A percentile compares a stretch with the other conserved stretches of the same genome.
phyloP scores from a whole-genome alignment of 2,329 filamentous ascomycete genomes.

The Arthroderma uncinatum region DNA sequence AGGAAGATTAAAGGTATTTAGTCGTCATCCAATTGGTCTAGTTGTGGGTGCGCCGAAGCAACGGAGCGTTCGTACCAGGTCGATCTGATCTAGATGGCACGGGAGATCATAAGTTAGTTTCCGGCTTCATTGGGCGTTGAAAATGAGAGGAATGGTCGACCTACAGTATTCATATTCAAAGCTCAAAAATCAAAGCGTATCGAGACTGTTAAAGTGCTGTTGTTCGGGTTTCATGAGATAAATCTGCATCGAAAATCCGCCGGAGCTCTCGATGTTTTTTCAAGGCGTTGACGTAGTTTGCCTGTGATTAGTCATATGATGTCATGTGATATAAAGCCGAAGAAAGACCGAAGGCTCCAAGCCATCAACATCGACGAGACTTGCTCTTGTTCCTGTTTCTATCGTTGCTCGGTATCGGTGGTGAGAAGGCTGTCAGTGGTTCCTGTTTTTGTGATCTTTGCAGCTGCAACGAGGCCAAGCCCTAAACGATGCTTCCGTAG shows the following conservation, averaged over 20 bases:
- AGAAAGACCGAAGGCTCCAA: no score
- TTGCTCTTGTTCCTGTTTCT: not conserved
- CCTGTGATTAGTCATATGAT: no score
- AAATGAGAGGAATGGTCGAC: conserved; percentile 14
- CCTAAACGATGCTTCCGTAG: not conserved
- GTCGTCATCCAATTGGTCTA: not conserved
- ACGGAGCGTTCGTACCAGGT: conserved; percentile 40
- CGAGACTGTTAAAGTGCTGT: not conserved
- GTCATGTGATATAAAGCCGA: no score
- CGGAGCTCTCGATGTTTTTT: not conserved
- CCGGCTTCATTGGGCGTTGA: not conserved
- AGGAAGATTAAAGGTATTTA: conserved; percentile 6
- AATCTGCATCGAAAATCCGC: not conserved
- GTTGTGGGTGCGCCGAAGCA: not conserved
- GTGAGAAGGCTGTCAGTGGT: no score
- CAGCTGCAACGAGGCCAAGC: not conserved
- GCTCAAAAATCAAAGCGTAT: not conserved
- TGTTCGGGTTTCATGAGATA: not conserved
- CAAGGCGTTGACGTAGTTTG: no score
- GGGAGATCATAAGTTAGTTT: not conserved
- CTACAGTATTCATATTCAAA: conserved; percentile 42
- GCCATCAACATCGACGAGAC: not conserved
- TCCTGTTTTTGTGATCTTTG: not conserved
- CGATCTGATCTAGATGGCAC: conserved; percentile 41
- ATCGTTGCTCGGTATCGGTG: no score